phyloP scores from a whole-genome alignment of 2,329 filamentous ascomycete genomes.

The Fusarium vanettenii region DNA sequence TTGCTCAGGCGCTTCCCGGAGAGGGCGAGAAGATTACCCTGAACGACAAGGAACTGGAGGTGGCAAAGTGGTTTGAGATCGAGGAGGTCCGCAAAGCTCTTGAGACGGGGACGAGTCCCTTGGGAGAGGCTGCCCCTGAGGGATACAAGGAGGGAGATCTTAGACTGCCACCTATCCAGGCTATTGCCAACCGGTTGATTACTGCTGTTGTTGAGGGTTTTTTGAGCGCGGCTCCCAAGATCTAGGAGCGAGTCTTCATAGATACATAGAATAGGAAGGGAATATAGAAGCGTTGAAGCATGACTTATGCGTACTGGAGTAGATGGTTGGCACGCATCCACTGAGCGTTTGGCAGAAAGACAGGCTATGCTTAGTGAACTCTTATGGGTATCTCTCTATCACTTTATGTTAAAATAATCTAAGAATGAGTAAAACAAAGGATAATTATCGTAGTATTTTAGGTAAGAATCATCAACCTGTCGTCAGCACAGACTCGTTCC shows the following conservation, averaged over 20 bases:
- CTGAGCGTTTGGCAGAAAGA: not conserved
- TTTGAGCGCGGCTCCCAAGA: slow-evolving; percentile 66
- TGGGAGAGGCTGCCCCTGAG: slow-evolving; percentile 72
- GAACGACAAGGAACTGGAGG: slow-evolving; percentile 91
- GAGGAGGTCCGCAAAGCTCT: slow-evolving; percentile 85
- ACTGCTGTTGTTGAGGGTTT: slow-evolving; percentile 83
- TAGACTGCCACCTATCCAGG: slow-evolving; percentile 84
- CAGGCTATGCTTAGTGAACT: not conserved
- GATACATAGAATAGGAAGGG: not conserved
- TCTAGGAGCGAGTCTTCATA: slow-evolving; percentile 46
- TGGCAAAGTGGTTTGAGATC: slow-evolving; percentile 87
- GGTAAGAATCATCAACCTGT: not conserved
- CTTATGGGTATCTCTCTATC: not conserved
- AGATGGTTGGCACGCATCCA: not conserved
- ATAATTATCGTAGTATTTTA: not conserved
- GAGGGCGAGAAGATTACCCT: slow-evolving; percentile 83
- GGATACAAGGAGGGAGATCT: slow-evolving; percentile 82
- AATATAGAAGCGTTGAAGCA: slow-evolving; percentile 9
- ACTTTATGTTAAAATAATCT: not conserved
- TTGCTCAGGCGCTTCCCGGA: slow-evolving; percentile 82
- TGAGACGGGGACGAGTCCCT: slow-evolving; percentile 69
- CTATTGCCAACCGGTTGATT: slow-evolving; percentile 93
- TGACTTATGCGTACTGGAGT: not conserved
- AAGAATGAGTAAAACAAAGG: not conserved
- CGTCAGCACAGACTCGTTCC: not conserved